Conservation (phyloP, 202 grass and related monocot genomes). For the Brachypodium distachyon region DNA sequence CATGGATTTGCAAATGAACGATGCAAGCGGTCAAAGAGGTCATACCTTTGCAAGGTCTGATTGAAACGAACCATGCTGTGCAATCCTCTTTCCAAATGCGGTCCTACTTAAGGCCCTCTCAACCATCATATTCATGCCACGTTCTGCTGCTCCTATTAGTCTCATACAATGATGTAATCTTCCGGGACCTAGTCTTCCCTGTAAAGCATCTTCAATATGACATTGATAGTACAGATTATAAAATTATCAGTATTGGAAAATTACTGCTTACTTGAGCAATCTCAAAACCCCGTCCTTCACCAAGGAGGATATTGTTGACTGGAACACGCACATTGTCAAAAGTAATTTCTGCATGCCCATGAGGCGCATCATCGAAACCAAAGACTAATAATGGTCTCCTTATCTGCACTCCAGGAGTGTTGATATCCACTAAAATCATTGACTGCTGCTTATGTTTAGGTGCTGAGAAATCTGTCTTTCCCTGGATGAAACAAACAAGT, state of each 20-base stretch:
- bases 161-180: conserved; percentile 97
- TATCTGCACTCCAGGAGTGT: conserved; percentile 76
- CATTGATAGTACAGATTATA: neutral
- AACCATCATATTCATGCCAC: conserved; percentile 82
- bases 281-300: conserved; percentile 88
- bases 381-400: conserved; percentile 82
- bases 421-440: conserved; percentile 88
- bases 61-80: conserved; percentile 81
- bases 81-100: conserved; percentile 78
- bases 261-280: conserved; percentile 78
- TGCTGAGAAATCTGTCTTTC: conserved; percentile 85
- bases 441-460: conserved; percentile 89
- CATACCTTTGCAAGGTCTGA: conserved; percentile 85
- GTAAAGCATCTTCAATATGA: conserved; percentile 23
- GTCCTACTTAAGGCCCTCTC: conserved; percentile 78
- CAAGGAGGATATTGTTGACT: conserved; percentile 73
- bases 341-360: conserved; percentile 89
- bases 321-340: conserved; percentile 86
- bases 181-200: conserved; percentile 96
- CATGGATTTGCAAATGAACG: neutral
- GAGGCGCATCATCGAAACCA: conserved; percentile 87
- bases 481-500: conserved; percentile 43
- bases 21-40: neutral
- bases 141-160: conserved; percentile 77
- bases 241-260: neutral